Evolutionary conservation across 2,329 filamentous ascomycete genomes (phyloP), one percentile per base, ranked within the genome.

Genomic region (Mycocentrospora acerina): DNA sequence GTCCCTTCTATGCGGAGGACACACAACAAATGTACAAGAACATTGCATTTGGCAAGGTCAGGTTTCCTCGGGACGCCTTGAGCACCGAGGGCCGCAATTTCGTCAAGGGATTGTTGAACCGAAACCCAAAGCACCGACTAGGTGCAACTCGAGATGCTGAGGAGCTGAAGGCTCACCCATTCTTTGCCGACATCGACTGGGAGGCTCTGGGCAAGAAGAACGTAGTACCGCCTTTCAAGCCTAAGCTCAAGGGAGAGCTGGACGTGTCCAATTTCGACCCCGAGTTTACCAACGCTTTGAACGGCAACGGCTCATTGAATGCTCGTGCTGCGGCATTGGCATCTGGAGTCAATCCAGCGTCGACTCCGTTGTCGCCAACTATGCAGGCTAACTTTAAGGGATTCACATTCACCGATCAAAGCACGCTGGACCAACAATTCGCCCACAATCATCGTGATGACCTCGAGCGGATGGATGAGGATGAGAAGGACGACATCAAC

Each of bases 1-100:
- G 90, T 59, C 93, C 93, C 0, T 98, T 98, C 71, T 98, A 97
- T 58, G 93, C 93, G 40, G 93, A 98, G 62, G 93, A 98, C 63
- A 98, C 93, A 0, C 93, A 98, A 70, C 93, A 98, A 68, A 98
- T 98, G 93, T 98, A 98, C 76, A 98, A 98, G 77, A 98, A 98
- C 73, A 98, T 98, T 65, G 93, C 93, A 0, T 98, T 98, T 62
- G 93, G 93, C 64, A 98, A 98, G 67, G 93, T 98, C 41, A 81
- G 93, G 45, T 98, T 98, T 68, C 93, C 93, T 7, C 82, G 90
- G 51, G 93, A 98, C 67, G 95, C 93, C 1, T 75, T 98, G 22
- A 96, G 90, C 45, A 86, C 90, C 27, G 93, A 98, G 68, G 93
- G 93, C 42, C 82, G 93, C 42, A 97, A 95, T 70, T 98, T 98